Percentiles rank a stretch among this genome's conserved stretches.
phyloP scores from a whole-genome alignment of 768 basidiomycete species.

The Naganishia antarctica region DNA sequence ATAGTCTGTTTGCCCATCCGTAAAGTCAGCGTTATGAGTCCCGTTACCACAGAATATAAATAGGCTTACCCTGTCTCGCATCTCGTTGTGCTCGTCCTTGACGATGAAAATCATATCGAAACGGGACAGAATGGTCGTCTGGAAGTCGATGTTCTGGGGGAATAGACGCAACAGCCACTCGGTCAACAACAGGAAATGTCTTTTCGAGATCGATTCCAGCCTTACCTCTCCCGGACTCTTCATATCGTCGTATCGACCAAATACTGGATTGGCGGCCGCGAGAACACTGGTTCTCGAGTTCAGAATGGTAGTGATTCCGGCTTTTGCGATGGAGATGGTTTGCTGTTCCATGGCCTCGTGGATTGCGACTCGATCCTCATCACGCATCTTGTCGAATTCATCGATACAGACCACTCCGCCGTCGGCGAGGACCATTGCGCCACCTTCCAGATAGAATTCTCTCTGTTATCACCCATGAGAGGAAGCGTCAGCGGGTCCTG shows the following conservation, averaged over 20 bases:
- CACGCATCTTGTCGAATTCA: constrained; percentile 99
- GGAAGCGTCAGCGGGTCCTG: too few relatives aligned
- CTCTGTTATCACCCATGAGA: too few relatives aligned
- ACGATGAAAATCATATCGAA: constrained; percentile 99
- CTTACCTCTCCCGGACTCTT: constrained; percentile 85
- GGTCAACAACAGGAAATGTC: too few relatives aligned
- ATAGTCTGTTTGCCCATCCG: constrained; percentile 61
- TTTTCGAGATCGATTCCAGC: too few relatives aligned
- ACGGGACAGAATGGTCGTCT: constrained; percentile 93
- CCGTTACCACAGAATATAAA: neutral
- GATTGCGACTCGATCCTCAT: constrained; percentile 97
- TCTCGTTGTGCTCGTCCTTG: constrained; percentile 94
- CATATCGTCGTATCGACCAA: constrained; percentile 95
- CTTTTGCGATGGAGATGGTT: constrained; percentile 98
- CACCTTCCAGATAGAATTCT: constrained; percentile 97
- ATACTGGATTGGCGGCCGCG: constrained; percentile 96
- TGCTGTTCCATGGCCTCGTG: constrained; percentile 99
- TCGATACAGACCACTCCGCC: constrained; percentile 98
- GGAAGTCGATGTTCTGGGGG: constrained; percentile 83
- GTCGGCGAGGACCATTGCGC: constrained; percentile 98
- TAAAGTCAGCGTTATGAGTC: neutral
- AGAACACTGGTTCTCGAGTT: constrained; percentile 94
- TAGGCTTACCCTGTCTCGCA: constrained; percentile 70
- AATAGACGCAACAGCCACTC: too few relatives aligned
- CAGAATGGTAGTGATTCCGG: constrained; percentile 93